Conservation (phyloP, 371 early-diverging fungal genomes). For the Gilbertella persicaria region DNA sequence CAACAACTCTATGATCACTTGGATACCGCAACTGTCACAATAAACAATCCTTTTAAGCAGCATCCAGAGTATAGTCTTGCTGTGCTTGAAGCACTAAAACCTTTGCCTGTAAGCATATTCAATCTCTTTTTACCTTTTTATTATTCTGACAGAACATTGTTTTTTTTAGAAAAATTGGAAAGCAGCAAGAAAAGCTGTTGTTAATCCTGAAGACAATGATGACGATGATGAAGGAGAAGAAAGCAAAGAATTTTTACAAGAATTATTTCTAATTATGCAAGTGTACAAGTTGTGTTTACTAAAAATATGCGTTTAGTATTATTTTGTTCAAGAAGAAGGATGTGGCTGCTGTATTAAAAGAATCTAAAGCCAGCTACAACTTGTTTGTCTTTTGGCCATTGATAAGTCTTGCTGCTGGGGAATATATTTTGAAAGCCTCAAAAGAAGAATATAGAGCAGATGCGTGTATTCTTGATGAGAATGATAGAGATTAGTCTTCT, state of each 20-base stretch:
- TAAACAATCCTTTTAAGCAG: constrained; percentile 2
- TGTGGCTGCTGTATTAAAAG: background rate
- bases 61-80: background rate
- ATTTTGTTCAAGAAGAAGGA: background rate
- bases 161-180: background rate
- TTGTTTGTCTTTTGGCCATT: constrained; percentile 8
- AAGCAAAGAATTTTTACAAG: background rate
- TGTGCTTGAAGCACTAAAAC: background rate
- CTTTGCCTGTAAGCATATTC: background rate
- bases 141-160: background rate
- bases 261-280: background rate
- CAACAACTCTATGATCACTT: constrained; percentile 3
- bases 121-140: background rate
- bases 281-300: background rate
- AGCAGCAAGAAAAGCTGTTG: background rate
- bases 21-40: background rate
- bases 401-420: constrained; percentile 8
- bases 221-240: background rate
- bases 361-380: constrained; percentile 8
- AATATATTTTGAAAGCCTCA: constrained; percentile 10
- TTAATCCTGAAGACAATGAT: background rate
- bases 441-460: constrained; percentile 15
- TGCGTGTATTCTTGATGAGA: constrained; percentile 6
- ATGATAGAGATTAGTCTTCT: constrained; percentile 6
- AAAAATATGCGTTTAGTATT: background rate